phyloP scores from a whole-genome alignment of 768 basidiomycete genomes.

The Boletus huronensis region DNA sequence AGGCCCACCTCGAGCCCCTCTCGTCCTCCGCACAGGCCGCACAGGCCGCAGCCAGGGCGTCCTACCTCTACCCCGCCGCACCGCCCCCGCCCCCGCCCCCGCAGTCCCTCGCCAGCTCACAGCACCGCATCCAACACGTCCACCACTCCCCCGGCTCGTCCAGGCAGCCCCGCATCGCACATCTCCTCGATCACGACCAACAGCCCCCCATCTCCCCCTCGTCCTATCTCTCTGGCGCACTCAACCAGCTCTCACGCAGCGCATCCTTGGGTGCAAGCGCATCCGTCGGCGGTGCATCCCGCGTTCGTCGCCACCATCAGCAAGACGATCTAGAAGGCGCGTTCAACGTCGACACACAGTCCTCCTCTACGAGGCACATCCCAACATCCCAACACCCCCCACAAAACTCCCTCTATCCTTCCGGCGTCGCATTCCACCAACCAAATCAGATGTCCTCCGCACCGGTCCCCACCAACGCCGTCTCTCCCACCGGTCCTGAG shows the following conservation, averaged over 20 bases:
- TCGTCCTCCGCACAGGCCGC: conserved; percentile 63
- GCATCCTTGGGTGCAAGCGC: conserved; percentile 55
- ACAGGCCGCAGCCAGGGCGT: conserved; percentile 42
- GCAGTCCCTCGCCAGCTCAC: conserved; percentile 36
- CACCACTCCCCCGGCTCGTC: conserved; percentile 45
- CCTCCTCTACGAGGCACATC: conserved; percentile 22
- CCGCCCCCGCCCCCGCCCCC: conserved; percentile 49
- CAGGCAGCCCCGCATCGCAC: conserved; percentile 61
- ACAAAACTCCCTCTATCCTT: conserved; percentile 51
- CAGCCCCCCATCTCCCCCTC: conserved; percentile 42
- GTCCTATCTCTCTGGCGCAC: conserved; percentile 47
- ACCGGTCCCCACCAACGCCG: conserved; percentile 32
- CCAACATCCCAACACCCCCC: conserved; percentile 38
- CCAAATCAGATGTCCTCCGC: conserved; percentile 37
- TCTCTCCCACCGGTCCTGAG: conserved; percentile 41
- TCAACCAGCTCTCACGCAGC: conserved; percentile 60
- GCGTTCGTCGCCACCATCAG: conserved; percentile 62
- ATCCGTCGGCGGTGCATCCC: conserved; percentile 39
- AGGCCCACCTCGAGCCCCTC: conserved; percentile 42
- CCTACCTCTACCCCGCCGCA: conserved; percentile 48
- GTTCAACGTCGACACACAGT: conserved; percentile 36
- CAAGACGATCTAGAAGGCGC: conserved; percentile 65
- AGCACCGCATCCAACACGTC: conserved; percentile 47
- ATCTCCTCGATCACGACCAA: conserved; percentile 64
- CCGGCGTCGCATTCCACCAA: conserved; percentile 57